Conservation (phyloP, 2,329 filamentous ascomycete species). For the Xylariaceae sp. region DNA sequence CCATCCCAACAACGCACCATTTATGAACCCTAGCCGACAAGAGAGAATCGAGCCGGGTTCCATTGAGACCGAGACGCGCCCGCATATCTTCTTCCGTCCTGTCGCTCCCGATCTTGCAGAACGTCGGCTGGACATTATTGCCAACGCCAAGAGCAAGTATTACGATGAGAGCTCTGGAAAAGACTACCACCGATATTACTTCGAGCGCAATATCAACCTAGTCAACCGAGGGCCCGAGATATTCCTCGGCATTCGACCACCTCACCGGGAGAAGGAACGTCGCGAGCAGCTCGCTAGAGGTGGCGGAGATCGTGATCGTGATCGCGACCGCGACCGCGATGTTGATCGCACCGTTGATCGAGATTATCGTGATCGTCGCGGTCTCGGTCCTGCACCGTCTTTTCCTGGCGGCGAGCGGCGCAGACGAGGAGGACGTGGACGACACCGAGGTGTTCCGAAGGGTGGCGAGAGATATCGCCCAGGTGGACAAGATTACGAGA, state of each 20-base stretch:
- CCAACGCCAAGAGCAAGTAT: conserved; percentile 44
- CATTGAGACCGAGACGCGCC: conserved; percentile 40
- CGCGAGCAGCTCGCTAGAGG: conserved; percentile 37
- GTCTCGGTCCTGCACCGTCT: too few relatives aligned
- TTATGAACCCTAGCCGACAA: conserved; percentile 19
- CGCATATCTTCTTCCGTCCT: conserved; percentile 49
- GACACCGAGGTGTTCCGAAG: too few relatives aligned
- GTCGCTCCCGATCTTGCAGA: conserved; percentile 63
- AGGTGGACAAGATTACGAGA: too few relatives aligned
- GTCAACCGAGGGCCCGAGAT: conserved; percentile 73
- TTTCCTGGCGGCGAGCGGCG: too few relatives aligned
- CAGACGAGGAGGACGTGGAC: too few relatives aligned
- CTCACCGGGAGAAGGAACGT: conserved; percentile 49
- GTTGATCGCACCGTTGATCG: too few relatives aligned
- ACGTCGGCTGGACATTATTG: conserved; percentile 60
- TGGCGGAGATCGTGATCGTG: conserved; percentile 8
- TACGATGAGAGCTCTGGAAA: conserved; percentile 42
- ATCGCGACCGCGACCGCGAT: neutral
- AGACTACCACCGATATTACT: conserved; percentile 68
- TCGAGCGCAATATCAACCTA: conserved; percentile 63
- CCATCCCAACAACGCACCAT: conserved; percentile 29
- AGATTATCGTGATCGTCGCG: too few relatives aligned
- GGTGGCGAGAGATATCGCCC: too few relatives aligned
- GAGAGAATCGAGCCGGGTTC: conserved; percentile 20
- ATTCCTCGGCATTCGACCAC: conserved; percentile 61